Evolutionary conservation across 1,139 yeast species (phyloP).

Genomic region (Hemisphaericaspora subhashii): DNA sequence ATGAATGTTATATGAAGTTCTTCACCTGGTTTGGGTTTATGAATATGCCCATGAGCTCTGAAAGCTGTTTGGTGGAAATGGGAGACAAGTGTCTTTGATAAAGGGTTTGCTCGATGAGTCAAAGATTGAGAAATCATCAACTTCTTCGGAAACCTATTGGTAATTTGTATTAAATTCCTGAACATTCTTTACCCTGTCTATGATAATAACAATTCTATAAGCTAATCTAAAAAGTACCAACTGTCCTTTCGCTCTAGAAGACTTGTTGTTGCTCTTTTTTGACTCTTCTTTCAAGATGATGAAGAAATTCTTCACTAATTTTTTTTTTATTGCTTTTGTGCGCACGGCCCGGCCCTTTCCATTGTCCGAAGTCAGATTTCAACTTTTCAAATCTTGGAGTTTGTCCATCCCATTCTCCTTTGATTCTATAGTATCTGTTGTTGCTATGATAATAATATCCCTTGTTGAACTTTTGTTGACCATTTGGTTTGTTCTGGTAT

Average conservation of each 20-base stretch:
- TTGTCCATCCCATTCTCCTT: no score
- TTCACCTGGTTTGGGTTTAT: constrained; percentile 91
- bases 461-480: no score
- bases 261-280: no score
- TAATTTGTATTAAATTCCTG: constrained; percentile 2
- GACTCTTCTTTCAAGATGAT: not conserved
- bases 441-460: no score
- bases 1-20: constrained; percentile 89
- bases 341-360: constrained; percentile 2
- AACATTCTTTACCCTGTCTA: not conserved
- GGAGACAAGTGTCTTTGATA: constrained; percentile 3
- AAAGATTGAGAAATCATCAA: not conserved
- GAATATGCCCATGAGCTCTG: constrained; percentile 73
- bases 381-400: not conserved
- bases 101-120: not conserved
- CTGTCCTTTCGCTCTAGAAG: no score
- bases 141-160: not conserved
- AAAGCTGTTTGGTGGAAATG: constrained; percentile 24
- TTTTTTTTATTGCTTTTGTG: not conserved
- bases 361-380: not conserved
- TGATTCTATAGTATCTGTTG: no score
- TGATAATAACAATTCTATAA: not conserved
- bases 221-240: not conserved
- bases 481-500: no score
- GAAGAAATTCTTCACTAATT: not conserved